These are phyloP conservation scores for Parsonsia alboflavescens DNA, from an alignment of 257 asterid genomes.

Conservation along the genomic window DNA sequence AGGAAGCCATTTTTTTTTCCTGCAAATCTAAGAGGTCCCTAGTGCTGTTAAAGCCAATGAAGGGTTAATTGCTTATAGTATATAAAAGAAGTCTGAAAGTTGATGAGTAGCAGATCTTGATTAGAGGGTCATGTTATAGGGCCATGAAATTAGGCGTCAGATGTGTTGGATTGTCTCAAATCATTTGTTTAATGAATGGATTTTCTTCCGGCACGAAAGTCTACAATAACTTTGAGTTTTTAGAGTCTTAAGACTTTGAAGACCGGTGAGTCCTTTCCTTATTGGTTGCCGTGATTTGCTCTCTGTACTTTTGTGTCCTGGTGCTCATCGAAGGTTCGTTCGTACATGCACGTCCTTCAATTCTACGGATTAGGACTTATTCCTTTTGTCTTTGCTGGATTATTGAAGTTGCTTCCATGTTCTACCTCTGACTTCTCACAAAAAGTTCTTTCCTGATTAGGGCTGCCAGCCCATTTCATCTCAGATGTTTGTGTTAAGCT, in stretches of 20 bases:
- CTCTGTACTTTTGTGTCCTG: slow-evolving; percentile 16
- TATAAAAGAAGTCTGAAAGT: slow-evolving; percentile 4
- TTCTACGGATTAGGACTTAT: background rate
- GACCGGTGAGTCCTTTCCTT: slow-evolving; percentile 21
- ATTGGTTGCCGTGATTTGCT: slow-evolving; percentile 40
- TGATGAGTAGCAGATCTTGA: background rate
- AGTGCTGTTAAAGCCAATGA: background rate
- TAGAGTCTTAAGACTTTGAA: background rate
- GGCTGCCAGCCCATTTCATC: no score
- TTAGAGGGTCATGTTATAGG: slow-evolving; percentile 28
- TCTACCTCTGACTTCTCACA: no score
- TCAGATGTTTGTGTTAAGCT: no score
- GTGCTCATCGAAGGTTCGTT: slow-evolving; percentile 17
- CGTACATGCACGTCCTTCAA: background rate
- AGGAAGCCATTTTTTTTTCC: slow-evolving; percentile 36
- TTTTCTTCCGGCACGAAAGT: background rate
- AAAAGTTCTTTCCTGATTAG: no score
- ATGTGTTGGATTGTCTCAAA: slow-evolving; percentile 35
- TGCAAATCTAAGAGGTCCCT: background rate
- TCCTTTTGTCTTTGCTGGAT: background rate
- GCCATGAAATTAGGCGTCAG: slow-evolving; percentile 54
- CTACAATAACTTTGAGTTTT: background rate
- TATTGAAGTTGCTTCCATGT: background rate
- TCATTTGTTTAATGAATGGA: background rate
- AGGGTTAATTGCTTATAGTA: background rate